A percentile compares a stretch with the other conserved stretches of the same genome.
phyloP scores from a whole-genome alignment of 2,329 filamentous ascomycete genomes.

The Trichoderma citrinoviride region DNA sequence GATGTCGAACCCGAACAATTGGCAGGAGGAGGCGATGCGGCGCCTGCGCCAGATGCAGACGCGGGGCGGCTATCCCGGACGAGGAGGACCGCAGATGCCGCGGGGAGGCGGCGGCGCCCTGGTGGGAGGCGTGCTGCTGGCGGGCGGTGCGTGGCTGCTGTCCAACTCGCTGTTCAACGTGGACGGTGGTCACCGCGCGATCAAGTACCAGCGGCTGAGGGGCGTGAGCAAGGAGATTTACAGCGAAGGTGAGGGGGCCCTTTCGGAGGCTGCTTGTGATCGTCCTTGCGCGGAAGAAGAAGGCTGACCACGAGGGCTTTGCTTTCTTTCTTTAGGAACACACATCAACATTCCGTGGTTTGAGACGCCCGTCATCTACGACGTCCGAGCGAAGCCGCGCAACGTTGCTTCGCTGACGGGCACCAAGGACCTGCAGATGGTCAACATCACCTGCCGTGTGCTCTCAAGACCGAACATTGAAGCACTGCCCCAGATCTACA shows the following conservation, averaged over 20 bases:
- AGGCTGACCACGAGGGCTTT: slow-evolving; percentile 23
- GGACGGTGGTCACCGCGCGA: slow-evolving; percentile 96
- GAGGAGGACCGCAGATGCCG: slow-evolving; percentile 44
- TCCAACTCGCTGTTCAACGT: slow-evolving; percentile 72
- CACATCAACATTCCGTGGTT: slow-evolving; percentile 95
- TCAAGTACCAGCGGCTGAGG: slow-evolving; percentile 92
- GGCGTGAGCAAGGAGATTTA: slow-evolving; percentile 98
- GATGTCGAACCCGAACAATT: slow-evolving; percentile 41
- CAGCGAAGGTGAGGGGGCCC: slow-evolving; percentile 65
- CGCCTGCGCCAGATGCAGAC: slow-evolving; percentile 50
- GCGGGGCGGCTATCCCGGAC: slow-evolving; percentile 42
- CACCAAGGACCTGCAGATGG: slow-evolving; percentile 99
- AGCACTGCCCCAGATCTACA: slow-evolving; percentile 93
- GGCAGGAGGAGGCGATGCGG: slow-evolving; percentile 51
- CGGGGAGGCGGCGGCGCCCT: slow-evolving; percentile 42
- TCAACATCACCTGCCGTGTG: slow-evolving; percentile 99
- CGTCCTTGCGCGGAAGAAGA: background rate
- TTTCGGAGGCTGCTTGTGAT: background rate
- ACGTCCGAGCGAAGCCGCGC: slow-evolving; percentile 95
- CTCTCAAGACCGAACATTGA: slow-evolving; percentile 85
- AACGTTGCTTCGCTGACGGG: slow-evolving; percentile 96
- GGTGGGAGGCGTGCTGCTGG: slow-evolving; percentile 44
- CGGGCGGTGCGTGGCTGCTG: slow-evolving; percentile 51
- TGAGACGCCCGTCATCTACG: slow-evolving; percentile 94
- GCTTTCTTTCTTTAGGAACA: slow-evolving; percentile 65